phyloP scores from a whole-genome alignment of 2,329 filamentous ascomycete genomes.

The Colletotrichum truncatum region DNA sequence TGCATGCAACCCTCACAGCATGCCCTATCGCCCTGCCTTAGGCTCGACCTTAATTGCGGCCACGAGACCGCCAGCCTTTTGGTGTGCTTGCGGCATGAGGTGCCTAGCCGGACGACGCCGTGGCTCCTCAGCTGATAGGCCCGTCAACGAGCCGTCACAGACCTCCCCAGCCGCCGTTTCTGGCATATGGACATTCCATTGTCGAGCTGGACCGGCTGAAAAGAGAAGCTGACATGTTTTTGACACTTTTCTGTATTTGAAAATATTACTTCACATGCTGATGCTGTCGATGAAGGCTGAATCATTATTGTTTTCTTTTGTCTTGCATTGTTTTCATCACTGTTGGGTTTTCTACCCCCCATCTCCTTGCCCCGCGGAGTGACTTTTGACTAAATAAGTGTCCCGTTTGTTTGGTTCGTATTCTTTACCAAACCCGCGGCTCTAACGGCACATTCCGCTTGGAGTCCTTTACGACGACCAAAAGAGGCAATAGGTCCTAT shows the following conservation, averaged over 20 bases:
- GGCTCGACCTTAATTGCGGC: neutral
- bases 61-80: constrained; percentile 4
- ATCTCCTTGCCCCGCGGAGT: neutral
- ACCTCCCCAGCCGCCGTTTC: neutral
- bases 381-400: neutral
- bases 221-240: neutral
- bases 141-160: constrained; percentile 15
- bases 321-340: neutral
- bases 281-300: neutral
- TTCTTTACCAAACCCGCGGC: neutral
- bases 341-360: neutral
- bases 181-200: neutral
- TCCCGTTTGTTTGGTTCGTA: too few relatives aligned
- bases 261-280: neutral
- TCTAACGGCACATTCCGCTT: constrained; percentile 13
- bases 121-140: constrained; percentile 18
- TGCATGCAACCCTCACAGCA: neutral
- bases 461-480: neutral
- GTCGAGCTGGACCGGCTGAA: neutral
- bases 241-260: neutral
- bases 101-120: constrained; percentile 21
- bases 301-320: neutral
- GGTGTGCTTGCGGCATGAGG: neutral
- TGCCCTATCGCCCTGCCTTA: neutral
- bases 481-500: constrained; percentile 1